These are phyloP conservation scores for Lizanozyma gosingica DNA, from an alignment of 1,139 yeast species.

Conservation along the genomic window DNA sequence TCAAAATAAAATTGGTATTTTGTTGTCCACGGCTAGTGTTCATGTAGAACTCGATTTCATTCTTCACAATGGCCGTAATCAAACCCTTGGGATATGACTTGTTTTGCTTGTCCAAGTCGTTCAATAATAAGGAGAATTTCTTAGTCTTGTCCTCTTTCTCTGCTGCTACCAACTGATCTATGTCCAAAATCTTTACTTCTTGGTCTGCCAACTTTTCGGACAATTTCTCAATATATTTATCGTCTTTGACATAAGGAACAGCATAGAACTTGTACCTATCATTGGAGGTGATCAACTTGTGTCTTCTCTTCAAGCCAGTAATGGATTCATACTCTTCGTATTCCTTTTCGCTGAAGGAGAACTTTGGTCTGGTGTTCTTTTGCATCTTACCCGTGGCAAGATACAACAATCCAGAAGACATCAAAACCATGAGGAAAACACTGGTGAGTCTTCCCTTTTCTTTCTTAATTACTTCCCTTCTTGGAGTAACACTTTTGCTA, in stretches of 20 bases:
- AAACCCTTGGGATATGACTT: conserved; percentile 49
- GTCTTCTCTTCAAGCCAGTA: conserved; percentile 48
- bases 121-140: conserved; percentile 32
- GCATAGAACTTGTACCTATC: conserved; percentile 32
- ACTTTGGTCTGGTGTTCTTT: conserved; percentile 28
- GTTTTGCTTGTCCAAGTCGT: conserved; percentile 22
- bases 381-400: conserved; percentile 1
- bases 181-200: conserved; percentile 37
- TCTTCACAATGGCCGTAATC: conserved; percentile 46
- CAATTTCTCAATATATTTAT: conserved; percentile 14
- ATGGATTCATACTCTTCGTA: conserved; percentile 41
- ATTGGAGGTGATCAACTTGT: conserved; percentile 27
- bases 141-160: conserved; percentile 34
- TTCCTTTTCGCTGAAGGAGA: conserved; percentile 50
- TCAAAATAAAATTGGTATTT: conserved; percentile 36
- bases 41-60: conserved; percentile 31
- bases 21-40: conserved; percentile 31
- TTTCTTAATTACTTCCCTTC: neutral
- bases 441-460: neutral
- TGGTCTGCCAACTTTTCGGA: conserved; percentile 9
- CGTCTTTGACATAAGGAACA: conserved; percentile 30
- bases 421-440: neutral
- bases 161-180: conserved; percentile 34
- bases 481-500: neutral
- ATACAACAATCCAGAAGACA: neutral